phyloP scores from a whole-genome alignment of 1,139 yeast genomes.

The Suzukiozyma palmioleophila region DNA sequence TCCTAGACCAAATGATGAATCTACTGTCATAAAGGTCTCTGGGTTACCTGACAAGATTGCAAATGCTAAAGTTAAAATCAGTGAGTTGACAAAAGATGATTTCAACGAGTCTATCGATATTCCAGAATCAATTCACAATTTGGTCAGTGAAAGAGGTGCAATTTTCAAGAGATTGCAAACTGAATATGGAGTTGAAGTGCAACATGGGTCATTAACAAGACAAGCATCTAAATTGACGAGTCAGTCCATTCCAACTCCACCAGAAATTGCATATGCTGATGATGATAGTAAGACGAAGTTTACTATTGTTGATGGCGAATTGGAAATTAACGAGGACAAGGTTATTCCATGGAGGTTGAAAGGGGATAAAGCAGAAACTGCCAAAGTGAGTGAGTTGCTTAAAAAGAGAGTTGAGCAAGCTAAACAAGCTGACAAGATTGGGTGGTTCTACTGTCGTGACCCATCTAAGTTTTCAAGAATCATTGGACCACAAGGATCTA shows the following conservation, averaged over 20 bases:
- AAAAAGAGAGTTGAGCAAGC: conserved; percentile 32
- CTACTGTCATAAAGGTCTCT: conserved; percentile 41
- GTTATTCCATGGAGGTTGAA: conserved; percentile 63
- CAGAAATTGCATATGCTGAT: conserved; percentile 36
- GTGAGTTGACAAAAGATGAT: conserved; percentile 50
- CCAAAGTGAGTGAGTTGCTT: conserved; percentile 35
- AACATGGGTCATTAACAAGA: conserved; percentile 52
- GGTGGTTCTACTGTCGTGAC: conserved; percentile 36
- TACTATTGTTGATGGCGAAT: conserved; percentile 30
- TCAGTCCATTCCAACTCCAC: conserved; percentile 41
- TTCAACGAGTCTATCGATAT: conserved; percentile 48
- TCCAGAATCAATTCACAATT: conserved; percentile 55
- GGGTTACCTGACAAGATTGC: conserved; percentile 65
- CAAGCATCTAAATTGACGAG: conserved; percentile 50
- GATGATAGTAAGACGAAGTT: conserved; percentile 29
- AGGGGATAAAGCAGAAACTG: conserved; percentile 40
- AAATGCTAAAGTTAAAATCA: conserved; percentile 48
- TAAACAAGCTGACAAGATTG: conserved; percentile 26
- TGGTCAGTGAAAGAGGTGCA: conserved; percentile 67
- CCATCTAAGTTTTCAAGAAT: conserved; percentile 48
- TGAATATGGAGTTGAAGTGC: conserved; percentile 57
- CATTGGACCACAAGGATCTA: conserved; percentile 76
- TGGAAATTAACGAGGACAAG: conserved; percentile 25
- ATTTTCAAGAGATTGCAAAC: conserved; percentile 53
- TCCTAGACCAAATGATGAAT: conserved; percentile 57